These are phyloP conservation scores for Solanum virginianum DNA, from an alignment of 257 asterid genomes.

Conservation along the genomic window DNA sequence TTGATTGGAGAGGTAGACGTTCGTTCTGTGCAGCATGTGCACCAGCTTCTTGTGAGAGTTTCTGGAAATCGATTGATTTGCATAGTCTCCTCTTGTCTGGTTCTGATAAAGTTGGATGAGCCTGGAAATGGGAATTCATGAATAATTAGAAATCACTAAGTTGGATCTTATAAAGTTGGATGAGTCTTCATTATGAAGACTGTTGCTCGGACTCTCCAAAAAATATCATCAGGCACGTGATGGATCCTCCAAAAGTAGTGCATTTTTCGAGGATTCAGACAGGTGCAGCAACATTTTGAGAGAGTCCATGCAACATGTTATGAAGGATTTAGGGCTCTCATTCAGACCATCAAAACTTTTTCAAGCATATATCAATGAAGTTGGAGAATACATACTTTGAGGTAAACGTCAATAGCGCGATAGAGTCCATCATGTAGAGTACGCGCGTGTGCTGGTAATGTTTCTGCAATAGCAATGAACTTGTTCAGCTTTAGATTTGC, in stretches of 20 bases:
- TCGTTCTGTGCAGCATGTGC: conserved; percentile 96
- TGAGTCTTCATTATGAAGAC: conserved; percentile 38
- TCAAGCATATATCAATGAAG: neutral
- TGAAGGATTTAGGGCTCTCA: neutral
- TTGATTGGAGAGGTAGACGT: conserved; percentile 84
- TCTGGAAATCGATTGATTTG: conserved; percentile 80
- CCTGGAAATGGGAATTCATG: conserved; percentile 29
- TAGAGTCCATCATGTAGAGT: conserved; percentile 68
- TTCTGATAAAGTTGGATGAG: conserved; percentile 67
- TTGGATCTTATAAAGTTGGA: conserved; percentile 48
- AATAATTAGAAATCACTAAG: neutral
- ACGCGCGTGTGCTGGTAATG: conserved; percentile 75
- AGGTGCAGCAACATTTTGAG: neutral
- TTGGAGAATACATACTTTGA: conserved; percentile 43
- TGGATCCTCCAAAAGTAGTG: neutral
- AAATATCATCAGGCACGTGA: neutral
- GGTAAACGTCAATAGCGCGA: conserved; percentile 84
- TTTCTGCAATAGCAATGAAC: conserved; percentile 79
- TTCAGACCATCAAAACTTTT: neutral
- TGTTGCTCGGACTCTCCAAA: neutral
- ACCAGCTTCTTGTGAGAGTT: conserved; percentile 83
- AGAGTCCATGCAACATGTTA: neutral
- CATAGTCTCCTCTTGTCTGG: conserved; percentile 65
- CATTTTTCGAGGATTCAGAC: neutral
- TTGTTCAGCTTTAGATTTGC: conserved; percentile 68